Percentiles rank a stretch among this genome's conserved stretches.
Conservation (phyloP, 345 rosid species). For the Salix viminalis region DNA sequence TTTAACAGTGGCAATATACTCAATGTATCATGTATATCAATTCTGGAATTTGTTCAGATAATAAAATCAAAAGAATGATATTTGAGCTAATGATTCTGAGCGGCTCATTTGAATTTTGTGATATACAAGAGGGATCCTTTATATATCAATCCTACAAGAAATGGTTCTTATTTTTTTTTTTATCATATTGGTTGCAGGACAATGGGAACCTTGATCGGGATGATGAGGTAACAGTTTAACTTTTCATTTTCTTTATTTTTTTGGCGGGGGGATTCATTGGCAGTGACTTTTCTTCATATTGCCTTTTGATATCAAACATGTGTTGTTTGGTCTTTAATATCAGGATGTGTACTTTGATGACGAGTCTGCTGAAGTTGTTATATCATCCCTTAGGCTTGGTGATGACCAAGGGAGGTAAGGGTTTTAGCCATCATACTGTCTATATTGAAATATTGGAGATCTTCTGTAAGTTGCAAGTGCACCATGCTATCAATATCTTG, state of each 20-base stretch:
- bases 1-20: neutral
- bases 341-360: conserved; percentile 95
- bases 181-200: conserved; percentile 46
- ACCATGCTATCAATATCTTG: neutral
- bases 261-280: neutral
- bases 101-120: neutral
- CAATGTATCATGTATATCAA: neutral
- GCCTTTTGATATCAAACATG: conserved; percentile 2
- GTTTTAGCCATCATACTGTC: neutral
- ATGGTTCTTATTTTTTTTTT: neutral
- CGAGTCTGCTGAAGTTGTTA: conserved; percentile 89
- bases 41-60: neutral
- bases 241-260: neutral
- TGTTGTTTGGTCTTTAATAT: conserved; percentile 11
- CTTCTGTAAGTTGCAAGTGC: neutral
- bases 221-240: conserved; percentile 51
- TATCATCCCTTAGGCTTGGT: conserved; percentile 92
- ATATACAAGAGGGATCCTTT: neutral
- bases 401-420: conserved; percentile 91
- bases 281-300: neutral
- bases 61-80: neutral
- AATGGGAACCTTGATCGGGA: conserved; percentile 68
- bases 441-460: neutral
- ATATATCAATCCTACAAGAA: neutral
- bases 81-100: neutral